Conservation (phyloP, 495 filamentous ascomycete genomes). For the Chaetomium fimeti region DNA sequence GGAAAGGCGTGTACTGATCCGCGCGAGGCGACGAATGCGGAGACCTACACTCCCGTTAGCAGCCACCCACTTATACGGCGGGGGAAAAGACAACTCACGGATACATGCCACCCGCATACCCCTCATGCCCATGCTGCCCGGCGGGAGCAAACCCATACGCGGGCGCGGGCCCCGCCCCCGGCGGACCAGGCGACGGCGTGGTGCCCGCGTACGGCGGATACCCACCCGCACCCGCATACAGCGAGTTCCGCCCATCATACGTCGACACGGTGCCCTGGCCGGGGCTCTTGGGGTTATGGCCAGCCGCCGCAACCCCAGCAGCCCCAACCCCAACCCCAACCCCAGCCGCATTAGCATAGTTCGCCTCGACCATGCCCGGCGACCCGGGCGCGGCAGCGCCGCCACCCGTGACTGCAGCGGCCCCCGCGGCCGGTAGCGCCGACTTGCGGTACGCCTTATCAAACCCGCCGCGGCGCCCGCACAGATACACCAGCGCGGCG, state of each 20-base stretch:
- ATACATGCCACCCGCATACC: neutral
- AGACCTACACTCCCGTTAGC: neutral
- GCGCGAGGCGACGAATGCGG: constrained; percentile 8
- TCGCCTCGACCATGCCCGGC: constrained; percentile 27
- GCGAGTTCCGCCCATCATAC: constrained; percentile 16
- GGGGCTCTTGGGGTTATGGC: constrained; percentile 34
- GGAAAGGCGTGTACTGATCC: neutral
- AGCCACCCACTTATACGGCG: neutral
- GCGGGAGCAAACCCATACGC: neutral
- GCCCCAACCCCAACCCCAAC: neutral
- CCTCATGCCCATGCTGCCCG: constrained; percentile 4
- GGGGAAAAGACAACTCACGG: neutral
- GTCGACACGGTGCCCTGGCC: constrained; percentile 27
- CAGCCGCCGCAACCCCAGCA: neutral
- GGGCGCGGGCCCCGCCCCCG: neutral
- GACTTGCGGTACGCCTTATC: constrained; percentile 35
- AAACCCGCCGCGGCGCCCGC: constrained; percentile 42
- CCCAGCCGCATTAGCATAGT: constrained; percentile 13
- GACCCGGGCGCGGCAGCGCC: constrained; percentile 6
- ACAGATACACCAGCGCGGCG: constrained; percentile 43
- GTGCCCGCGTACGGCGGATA: neutral
- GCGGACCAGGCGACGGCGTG: constrained; percentile 5
- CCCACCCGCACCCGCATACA: neutral
- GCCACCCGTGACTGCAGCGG: neutral
- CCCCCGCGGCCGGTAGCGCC: neutral